phyloP scores from a whole-genome alignment of 2,329 filamentous ascomycete genomes.

The Trichoderma pleuroti region DNA sequence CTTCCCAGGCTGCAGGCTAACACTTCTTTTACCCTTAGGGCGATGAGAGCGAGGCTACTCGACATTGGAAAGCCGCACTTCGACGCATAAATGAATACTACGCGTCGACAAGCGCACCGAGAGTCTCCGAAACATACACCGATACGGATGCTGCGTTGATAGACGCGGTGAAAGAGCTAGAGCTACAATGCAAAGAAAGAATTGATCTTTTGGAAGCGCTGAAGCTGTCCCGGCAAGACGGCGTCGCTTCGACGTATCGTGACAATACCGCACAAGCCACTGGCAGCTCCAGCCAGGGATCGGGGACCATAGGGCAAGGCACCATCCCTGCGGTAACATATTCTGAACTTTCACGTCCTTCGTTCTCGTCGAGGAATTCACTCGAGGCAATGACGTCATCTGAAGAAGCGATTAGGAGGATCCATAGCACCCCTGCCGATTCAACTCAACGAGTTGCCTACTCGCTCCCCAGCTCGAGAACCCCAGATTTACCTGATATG shows the following conservation, averaged over 20 bases:
- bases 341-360: conserved; percentile 71
- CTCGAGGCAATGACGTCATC: conserved; percentile 53
- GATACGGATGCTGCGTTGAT: conserved; percentile 82
- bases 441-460: conserved; percentile 29
- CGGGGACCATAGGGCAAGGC: conserved; percentile 71
- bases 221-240: conserved; percentile 56
- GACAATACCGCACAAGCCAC: conserved; percentile 23
- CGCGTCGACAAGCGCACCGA: conserved; percentile 65
- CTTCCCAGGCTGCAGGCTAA: background rate
- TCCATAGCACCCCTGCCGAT: conserved; percentile 24
- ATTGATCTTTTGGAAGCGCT: conserved; percentile 85
- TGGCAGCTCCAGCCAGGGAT: conserved; percentile 28
- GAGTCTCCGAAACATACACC: conserved; percentile 63
- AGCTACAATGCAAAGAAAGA: conserved; percentile 88
- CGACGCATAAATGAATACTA: conserved; percentile 86
- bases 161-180: conserved; percentile 53
- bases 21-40: conserved; percentile 51
- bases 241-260: background rate
- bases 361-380: conserved; percentile 54
- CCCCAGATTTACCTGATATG: conserved; percentile 29
- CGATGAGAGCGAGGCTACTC: conserved; percentile 84
- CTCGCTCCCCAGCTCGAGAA: conserved; percentile 22
- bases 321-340: conserved; percentile 80
- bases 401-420: conserved; percentile 42
- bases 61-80: conserved; percentile 85